Evolutionary conservation across 208 protist genomes (phyloP).

Genomic region (Leishmania tarentolae): DNA sequence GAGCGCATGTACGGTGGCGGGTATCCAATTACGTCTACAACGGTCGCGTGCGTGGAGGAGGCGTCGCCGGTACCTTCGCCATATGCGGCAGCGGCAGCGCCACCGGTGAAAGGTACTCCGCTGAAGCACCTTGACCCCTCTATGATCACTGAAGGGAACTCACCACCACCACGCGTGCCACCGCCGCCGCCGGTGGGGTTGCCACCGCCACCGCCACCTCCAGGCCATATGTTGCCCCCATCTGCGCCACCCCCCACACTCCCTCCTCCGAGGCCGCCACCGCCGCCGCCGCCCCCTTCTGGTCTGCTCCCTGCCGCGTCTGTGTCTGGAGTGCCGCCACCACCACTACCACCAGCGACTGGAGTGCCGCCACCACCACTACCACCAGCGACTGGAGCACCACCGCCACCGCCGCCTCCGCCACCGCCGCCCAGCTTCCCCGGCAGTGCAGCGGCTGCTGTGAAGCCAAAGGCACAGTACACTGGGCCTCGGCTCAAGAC

Average conservation of each 20-base stretch:
- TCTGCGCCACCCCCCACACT: constrained; percentile 24
- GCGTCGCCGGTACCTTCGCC: not conserved
- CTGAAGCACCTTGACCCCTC: constrained; percentile 18
- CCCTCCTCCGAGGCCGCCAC: constrained; percentile 17
- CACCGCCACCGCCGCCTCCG: constrained; percentile 23
- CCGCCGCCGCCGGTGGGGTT: constrained; percentile 24
- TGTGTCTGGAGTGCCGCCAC: constrained; percentile 20
- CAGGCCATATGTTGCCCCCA: constrained; percentile 31
- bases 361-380: constrained; percentile 12
- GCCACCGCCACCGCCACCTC: constrained; percentile 17
- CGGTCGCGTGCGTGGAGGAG: not conserved
- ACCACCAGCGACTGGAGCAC: constrained; percentile 26
- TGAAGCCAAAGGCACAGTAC: constrained; percentile 25
- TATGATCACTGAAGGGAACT: constrained; percentile 10
- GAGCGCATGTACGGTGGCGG: constrained; percentile 49
- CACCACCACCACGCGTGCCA: constrained; percentile 27
- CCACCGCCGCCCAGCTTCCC: constrained; percentile 23
- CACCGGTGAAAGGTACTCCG: constrained; percentile 8
- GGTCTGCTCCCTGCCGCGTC: constrained; percentile 18
- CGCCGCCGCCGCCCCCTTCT: constrained; percentile 20
- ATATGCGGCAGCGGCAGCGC: not conserved
- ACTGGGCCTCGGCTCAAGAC: constrained; percentile 71
- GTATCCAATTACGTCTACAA: constrained; percentile 4
- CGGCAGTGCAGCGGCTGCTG: constrained; percentile 7
- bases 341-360: constrained; percentile 22